phyloP scores from a whole-genome alignment of 768 basidiomycete genomes.

The Amanita jacksonii region DNA sequence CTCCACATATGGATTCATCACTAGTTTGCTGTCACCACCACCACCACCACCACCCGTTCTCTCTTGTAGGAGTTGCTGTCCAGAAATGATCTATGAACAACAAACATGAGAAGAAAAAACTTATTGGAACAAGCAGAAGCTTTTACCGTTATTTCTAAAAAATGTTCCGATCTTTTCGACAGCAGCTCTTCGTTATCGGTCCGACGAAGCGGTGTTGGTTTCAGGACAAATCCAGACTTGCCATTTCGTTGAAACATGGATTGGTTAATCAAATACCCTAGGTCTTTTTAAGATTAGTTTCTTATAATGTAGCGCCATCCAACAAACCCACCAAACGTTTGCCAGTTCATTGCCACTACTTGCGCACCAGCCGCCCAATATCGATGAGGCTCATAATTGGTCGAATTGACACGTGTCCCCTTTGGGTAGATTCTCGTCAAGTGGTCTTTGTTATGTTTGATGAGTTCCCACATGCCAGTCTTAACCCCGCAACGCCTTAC shows the following conservation, averaged over 20 bases:
- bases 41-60: constrained; percentile 49
- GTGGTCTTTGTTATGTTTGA: constrained; percentile 87
- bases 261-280: constrained; percentile 88
- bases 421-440: constrained; percentile 86
- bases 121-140: no score
- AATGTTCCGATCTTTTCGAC: constrained; percentile 45
- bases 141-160: constrained; percentile 51
- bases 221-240: constrained; percentile 85
- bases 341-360: constrained; percentile 94
- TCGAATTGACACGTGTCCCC: constrained; percentile 71
- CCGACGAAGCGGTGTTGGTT: constrained; percentile 68
- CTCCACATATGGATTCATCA: constrained; percentile 71
- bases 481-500: not conserved
- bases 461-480: constrained; percentile 51
- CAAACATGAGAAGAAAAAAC: no score
- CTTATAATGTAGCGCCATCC: constrained; percentile 8
- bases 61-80: constrained; percentile 77
- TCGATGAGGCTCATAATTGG: constrained; percentile 86
- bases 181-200: constrained; percentile 48
- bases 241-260: constrained; percentile 95
- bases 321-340: constrained; percentile 67
- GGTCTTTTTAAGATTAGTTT: constrained; percentile 38
- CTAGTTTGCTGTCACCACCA: constrained; percentile 45
- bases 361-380: constrained; percentile 91
- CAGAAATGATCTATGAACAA: constrained; percentile 51